Percentiles rank a stretch among this genome's conserved stretches.
Conservation (phyloP, 257 asterid species). For the Plantago ovata region DNA sequence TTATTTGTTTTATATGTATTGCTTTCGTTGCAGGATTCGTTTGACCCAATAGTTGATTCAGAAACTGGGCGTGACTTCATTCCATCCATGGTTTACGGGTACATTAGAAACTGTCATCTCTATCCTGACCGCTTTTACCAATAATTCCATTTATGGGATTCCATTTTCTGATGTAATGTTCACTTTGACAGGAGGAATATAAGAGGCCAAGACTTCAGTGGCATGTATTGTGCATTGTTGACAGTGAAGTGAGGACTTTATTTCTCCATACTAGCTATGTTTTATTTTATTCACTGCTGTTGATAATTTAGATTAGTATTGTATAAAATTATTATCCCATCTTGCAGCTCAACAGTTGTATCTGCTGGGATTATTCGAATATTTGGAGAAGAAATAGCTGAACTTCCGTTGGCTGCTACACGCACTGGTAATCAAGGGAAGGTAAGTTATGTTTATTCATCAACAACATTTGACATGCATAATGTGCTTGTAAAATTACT, state of each 20-base stretch:
- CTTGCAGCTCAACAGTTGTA: conserved; percentile 84
- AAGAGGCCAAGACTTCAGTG: conserved; percentile 93
- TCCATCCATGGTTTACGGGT: conserved; percentile 98
- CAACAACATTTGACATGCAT: background rate
- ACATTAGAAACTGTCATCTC: conserved; percentile 22
- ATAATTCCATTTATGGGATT: conserved; percentile 6
- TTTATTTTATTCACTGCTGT: conserved; percentile 1
- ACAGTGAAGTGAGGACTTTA: conserved; percentile 62
- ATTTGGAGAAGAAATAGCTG: conserved; percentile 91
- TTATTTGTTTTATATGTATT: background rate
- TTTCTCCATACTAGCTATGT: conserved; percentile 2
- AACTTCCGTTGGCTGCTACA: conserved; percentile 95
- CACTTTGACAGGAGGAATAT: conserved; percentile 72
- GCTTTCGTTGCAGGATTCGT: conserved; percentile 65
- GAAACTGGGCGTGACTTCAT: conserved; percentile 97
- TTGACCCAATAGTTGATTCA: conserved; percentile 90
- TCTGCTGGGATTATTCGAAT: conserved; percentile 90
- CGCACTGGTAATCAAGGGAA: conserved; percentile 70
- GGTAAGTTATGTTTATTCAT: conserved; percentile 39
- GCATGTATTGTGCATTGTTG: conserved; percentile 91
- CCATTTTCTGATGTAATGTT: conserved; percentile 11
- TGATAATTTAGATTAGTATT: conserved; percentile 18
- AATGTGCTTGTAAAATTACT: no score
- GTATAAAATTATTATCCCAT: conserved; percentile 20
- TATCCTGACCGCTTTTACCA: conserved; percentile 18